phyloP scores from a whole-genome alignment of 768 basidiomycete genomes.

The Lentinula sp. region DNA sequence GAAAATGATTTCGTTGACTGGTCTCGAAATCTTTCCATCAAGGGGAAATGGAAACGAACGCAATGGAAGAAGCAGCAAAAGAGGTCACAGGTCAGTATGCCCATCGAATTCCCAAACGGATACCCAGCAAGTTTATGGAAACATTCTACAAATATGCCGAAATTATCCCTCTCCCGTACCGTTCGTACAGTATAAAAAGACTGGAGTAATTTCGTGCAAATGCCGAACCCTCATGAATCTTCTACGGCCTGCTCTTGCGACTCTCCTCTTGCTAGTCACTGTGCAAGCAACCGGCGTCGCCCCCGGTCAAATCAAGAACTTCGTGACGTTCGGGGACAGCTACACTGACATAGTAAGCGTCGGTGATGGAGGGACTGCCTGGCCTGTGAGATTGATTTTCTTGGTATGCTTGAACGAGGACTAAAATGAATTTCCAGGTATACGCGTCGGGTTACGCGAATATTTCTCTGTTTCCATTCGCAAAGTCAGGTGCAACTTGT shows the following conservation, averaged over 20 bases:
- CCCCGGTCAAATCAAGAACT: conserved; percentile 48
- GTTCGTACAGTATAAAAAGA: neutral
- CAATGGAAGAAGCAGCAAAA: neutral
- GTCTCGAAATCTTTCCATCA: neutral
- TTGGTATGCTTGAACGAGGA: neutral
- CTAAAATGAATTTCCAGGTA: neutral
- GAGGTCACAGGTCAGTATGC: neutral
- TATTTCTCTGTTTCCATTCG: conserved; percentile 42
- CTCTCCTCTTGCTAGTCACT: neutral
- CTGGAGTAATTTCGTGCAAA: neutral
- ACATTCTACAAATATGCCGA: neutral
- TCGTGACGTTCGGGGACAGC: conserved; percentile 66
- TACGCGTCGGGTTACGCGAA: conserved; percentile 52
- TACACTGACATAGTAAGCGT: conserved; percentile 46
- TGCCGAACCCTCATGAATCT: neutral
- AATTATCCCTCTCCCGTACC: neutral
- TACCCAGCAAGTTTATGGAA: neutral
- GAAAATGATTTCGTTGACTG: neutral
- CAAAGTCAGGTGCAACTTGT: conserved; percentile 40
- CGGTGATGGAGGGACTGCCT: conserved; percentile 41
- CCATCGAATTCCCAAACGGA: neutral
- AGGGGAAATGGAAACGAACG: neutral
- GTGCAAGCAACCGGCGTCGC: conserved; percentile 17
- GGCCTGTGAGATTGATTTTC: conserved; percentile 34
- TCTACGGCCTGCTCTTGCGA: neutral